These are phyloP conservation scores for Cladosporium colombiae DNA, from an alignment of 2,329 filamentous ascomycete species.

Conservation along the genomic window DNA sequence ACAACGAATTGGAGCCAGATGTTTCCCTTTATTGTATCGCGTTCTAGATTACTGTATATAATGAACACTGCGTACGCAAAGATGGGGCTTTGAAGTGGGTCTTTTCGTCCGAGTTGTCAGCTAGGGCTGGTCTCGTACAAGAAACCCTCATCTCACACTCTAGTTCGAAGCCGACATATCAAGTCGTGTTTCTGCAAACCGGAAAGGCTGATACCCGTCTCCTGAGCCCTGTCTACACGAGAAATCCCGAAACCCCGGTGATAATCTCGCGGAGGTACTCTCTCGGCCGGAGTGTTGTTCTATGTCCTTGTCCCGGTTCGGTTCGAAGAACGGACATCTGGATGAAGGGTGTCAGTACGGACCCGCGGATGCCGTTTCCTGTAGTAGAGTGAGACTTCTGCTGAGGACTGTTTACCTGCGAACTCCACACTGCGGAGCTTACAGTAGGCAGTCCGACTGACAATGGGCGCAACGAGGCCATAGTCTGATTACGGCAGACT, in stretches of 20 bases:
- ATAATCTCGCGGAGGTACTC: background rate
- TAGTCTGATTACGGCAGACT: background rate
- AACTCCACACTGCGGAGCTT: too few species aligned
- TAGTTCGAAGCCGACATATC: background rate
- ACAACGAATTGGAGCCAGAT: background rate
- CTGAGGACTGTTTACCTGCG: background rate
- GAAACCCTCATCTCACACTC: background rate
- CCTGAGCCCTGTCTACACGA: background rate
- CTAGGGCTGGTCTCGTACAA: background rate
- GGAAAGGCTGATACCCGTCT: background rate
- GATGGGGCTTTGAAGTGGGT: background rate
- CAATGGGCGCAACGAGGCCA: background rate
- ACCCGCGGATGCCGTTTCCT: background rate
- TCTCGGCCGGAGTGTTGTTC: background rate
- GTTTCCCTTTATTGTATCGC: background rate
- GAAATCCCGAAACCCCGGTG: background rate
- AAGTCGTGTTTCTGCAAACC: background rate
- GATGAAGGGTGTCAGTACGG: background rate
- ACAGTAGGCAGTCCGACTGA: background rate
- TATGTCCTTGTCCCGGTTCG: background rate
- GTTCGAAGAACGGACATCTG: background rate
- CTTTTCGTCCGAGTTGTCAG: background rate
- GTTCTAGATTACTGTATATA: background rate
- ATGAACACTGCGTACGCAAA: background rate
- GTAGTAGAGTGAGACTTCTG: background rate